These are phyloP conservation scores for Pyracantha coccinea DNA, from an alignment of 331 rosid species.

Conservation along the genomic window DNA sequence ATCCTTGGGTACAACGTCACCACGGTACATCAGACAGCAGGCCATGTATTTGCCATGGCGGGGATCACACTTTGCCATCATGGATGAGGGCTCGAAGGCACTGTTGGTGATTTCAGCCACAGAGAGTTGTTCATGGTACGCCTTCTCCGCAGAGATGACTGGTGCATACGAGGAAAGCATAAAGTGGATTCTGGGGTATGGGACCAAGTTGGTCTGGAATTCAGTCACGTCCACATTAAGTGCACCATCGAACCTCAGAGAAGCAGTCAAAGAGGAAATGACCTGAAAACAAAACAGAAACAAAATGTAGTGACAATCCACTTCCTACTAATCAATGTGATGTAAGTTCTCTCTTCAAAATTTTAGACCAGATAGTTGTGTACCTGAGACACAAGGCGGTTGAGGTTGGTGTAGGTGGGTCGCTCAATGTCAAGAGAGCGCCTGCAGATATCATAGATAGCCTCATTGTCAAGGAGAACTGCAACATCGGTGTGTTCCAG, in stretches of 20 bases:
- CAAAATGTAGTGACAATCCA: not conserved
- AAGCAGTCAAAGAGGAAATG: constrained; percentile 83
- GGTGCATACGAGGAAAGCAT: constrained; percentile 95
- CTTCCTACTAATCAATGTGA: not conserved
- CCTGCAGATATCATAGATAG: constrained; percentile 37
- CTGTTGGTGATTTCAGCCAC: constrained; percentile 91
- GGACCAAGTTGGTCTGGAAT: constrained; percentile 88
- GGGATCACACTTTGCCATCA: constrained; percentile 97
- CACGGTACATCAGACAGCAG: constrained; percentile 89
- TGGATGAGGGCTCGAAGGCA: constrained; percentile 85
- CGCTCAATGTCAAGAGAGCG: constrained; percentile 40
- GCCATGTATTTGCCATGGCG: constrained; percentile 96
- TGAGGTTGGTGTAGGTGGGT: constrained; percentile 39
- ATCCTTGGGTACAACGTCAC: constrained; percentile 88
- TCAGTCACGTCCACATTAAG: constrained; percentile 87
- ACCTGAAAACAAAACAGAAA: constrained; percentile 37
- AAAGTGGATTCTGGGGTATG: constrained; percentile 85
- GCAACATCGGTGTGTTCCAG: constrained; percentile 37
- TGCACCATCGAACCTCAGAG: constrained; percentile 84
- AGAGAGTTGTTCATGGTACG: constrained; percentile 82
- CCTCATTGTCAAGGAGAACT: constrained; percentile 34
- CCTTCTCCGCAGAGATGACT: constrained; percentile 80
- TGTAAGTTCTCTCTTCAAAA: not conserved
- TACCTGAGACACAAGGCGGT: constrained; percentile 38
- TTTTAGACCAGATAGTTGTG: not conserved